Percentiles rank a stretch among this genome's conserved stretches.
phyloP scores from a whole-genome alignment of 768 basidiomycete species.

The Amanita molliuscula region DNA sequence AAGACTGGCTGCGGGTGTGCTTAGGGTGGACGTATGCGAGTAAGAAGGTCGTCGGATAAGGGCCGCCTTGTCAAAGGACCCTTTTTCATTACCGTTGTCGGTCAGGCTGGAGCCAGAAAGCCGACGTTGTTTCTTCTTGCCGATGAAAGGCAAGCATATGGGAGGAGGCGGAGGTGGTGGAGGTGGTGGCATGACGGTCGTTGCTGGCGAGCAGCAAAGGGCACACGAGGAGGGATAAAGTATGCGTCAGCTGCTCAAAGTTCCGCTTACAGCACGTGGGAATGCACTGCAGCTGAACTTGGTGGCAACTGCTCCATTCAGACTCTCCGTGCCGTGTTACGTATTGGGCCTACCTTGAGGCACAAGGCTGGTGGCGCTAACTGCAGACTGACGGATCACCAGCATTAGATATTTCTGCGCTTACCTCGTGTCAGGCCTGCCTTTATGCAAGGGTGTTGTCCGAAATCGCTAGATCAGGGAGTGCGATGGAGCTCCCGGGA shows the following conservation, averaged over 20 bases:
- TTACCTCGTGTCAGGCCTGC: too few relatives aligned
- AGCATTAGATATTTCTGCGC: too few relatives aligned
- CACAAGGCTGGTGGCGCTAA: too few relatives aligned
- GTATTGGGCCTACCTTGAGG: too few relatives aligned
- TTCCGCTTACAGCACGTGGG: background rate
- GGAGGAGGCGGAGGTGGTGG: constrained; percentile 48
- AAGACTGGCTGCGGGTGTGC: constrained; percentile 35
- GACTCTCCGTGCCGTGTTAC: background rate
- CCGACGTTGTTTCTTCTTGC: constrained; percentile 35
- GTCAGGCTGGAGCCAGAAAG: constrained; percentile 38
- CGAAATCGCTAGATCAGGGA: too few relatives aligned
- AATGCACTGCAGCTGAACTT: background rate
- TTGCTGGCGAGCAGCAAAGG: constrained; percentile 10
- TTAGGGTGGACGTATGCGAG: constrained; percentile 33
- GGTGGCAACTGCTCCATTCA: background rate
- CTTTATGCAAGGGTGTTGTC: too few relatives aligned
- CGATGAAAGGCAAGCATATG: constrained; percentile 50
- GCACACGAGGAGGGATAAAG: constrained; percentile 2
- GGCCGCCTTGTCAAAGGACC: constrained; percentile 1
- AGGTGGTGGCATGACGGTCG: constrained; percentile 43
- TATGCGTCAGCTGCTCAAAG: background rate
- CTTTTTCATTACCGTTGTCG: constrained; percentile 10
- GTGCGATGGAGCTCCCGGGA: too few relatives aligned
- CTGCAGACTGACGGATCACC: too few relatives aligned
- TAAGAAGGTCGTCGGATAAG: constrained; percentile 28